Evolutionary conservation across 1,284 basidiomycete genomes (phyloP).

Genomic region (Porodaedalea pini): DNA sequence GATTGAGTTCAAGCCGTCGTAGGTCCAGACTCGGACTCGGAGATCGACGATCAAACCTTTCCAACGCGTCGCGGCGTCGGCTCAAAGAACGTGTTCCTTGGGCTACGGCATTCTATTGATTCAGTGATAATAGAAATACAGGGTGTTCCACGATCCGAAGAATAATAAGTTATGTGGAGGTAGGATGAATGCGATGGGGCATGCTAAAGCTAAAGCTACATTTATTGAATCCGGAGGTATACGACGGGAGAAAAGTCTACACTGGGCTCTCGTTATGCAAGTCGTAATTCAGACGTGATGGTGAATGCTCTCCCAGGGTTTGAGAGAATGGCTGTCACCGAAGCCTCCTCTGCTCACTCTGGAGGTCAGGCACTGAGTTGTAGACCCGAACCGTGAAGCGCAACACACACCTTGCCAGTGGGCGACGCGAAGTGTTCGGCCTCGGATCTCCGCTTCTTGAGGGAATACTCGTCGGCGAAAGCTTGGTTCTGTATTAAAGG

Average conservation of each 20-base stretch:
- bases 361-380: background rate
- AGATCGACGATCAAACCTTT: too few relatives aligned
- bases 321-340: background rate
- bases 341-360: slow-evolving; percentile 13
- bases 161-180: background rate
- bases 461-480: background rate
- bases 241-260: background rate
- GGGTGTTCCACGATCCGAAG: too few relatives aligned
- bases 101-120: too few relatives aligned
- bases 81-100: too few relatives aligned
- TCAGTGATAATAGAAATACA: too few relatives aligned
- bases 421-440: background rate
- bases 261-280: background rate
- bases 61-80: too few relatives aligned
- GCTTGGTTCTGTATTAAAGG: background rate
- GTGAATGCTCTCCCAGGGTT: background rate
- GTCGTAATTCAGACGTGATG: too few relatives aligned
- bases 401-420: background rate
- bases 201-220: background rate
- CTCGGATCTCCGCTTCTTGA: slow-evolving; percentile 2
- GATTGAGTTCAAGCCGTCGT: background rate
- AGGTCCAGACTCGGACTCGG: too few relatives aligned
- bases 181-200: background rate
- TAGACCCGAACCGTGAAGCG: background rate
- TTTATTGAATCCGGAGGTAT: background rate